Evolutionary conservation across 768 basidiomycete genomes (phyloP).

Genomic region (Rhodotorula paludigena): DNA sequence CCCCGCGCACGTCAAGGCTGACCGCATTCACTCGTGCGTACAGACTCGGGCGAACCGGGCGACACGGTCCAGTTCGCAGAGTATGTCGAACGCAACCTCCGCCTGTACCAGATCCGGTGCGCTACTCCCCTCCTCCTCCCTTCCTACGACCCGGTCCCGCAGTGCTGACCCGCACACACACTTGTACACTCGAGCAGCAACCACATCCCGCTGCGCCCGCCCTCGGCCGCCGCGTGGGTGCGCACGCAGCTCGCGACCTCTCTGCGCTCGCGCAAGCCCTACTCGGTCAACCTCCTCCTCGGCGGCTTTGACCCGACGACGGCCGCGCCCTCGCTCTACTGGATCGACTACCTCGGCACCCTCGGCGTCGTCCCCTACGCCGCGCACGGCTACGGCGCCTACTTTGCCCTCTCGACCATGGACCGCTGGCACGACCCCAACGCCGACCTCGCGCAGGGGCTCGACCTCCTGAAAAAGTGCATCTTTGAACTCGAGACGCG

Average conservation of each 20-base stretch:
- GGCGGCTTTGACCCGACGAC: conserved; percentile 82
- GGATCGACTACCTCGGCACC: conserved; percentile 95
- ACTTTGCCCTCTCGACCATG: conserved; percentile 84
- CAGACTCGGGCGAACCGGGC: conserved; percentile 54
- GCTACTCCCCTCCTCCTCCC: conserved; percentile 20
- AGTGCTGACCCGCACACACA: too few species aligned
- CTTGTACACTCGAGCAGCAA: conserved; percentile 50
- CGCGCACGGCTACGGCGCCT: conserved; percentile 90
- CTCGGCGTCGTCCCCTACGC: conserved; percentile 82
- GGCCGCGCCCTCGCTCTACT: conserved; percentile 70
- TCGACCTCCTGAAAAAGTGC: conserved; percentile 76
- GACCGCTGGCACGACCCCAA: conserved; percentile 92
- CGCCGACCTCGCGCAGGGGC: conserved; percentile 74
- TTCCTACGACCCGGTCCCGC: too few species aligned
- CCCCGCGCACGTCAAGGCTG: too few species aligned
- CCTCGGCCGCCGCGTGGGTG: conserved; percentile 91
- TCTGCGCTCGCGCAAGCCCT: conserved; percentile 78
- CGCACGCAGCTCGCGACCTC: conserved; percentile 83
- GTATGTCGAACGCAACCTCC: conserved; percentile 89
- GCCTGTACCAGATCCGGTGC: conserved; percentile 85
- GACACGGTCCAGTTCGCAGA: conserved; percentile 97
- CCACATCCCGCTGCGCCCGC: conserved; percentile 78
- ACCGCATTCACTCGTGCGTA: too few species aligned
- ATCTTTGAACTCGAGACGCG: conserved; percentile 82
- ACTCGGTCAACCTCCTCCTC: conserved; percentile 84